Base-by-base conservation (phyloP, 2,329 filamentous ascomycete genomes). In the Claviceps monticola region DNA sequence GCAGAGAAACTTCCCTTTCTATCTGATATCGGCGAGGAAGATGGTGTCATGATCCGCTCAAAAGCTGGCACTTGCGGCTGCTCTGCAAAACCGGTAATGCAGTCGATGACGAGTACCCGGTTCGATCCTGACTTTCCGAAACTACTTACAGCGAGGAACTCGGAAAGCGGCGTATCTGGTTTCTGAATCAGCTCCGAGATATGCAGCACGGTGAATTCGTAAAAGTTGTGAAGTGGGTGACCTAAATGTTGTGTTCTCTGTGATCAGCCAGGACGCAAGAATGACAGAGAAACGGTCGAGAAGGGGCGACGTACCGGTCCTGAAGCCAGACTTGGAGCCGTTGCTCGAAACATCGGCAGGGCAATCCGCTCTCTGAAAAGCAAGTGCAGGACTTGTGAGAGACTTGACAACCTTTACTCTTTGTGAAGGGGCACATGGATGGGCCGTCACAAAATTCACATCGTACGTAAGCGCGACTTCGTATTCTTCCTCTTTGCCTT, bases 391-490 rank as follows among this genome's bases (percentile, higher is more conserved):
- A 59, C 77, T 82, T n/a, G 44, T 74, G 0, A 78, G 75, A 14
- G 78, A 79, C 60, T 76, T 79, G 49, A 83, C 60, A 51, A 82
- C 74, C 55, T 73, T 75, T 2, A 80, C 75, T 51, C 75, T 71
- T 49, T 72, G 71, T 1, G 78, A 79, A 1, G 77, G 74, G 5
- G 77, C 73, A 58, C 82, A 85, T 0, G 82, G 82, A 57, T 83
- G 79, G 0, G 80, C 80, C 1, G 82, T 83, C 17, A 83, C 77
- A 60, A 84, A 84, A 57, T 75, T 76, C 21, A 83, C 72, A 53
- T 84, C 80, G 56, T 80, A 76, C 5, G 66, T 64, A 9, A 85
- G 63, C 1, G 71, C 59, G 49, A 74, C 71, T 1, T 68, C 69
- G 50, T 72, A 58, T 51, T 73, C 66, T 45, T 71, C 66, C 1